Evolutionary conservation across 2,329 filamentous ascomycete species (phyloP).

Genomic region (Aspergillus felis): DNA sequence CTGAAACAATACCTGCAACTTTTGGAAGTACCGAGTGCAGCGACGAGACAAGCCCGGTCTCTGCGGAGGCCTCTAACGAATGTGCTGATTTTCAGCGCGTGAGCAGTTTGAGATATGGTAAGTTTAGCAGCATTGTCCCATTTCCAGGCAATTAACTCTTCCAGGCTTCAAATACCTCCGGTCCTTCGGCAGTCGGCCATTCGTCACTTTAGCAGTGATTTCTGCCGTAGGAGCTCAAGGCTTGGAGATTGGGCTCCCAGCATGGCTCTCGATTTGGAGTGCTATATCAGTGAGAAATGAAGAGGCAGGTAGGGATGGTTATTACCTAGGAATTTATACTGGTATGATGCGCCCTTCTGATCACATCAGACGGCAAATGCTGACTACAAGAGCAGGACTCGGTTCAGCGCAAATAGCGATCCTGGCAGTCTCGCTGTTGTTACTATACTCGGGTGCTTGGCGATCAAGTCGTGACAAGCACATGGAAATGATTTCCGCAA

Average conservation of each 20-base stretch:
- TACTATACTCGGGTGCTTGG: constrained; percentile 9
- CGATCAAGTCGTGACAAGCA: constrained; percentile 10
- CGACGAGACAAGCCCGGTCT: background rate
- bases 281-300: background rate
- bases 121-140: background rate
- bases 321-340: constrained; percentile 3
- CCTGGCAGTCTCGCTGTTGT: constrained; percentile 4
- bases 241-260: constrained; percentile 7
- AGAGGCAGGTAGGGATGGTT: background rate
- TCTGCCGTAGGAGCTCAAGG: constrained; percentile 4
- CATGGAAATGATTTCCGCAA: constrained; percentile 4
- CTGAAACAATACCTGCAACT: background rate
- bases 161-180: constrained; percentile 6
- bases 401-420: constrained; percentile 4
- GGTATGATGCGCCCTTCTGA: background rate
- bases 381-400: constrained; percentile 2
- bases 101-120: constrained; percentile 2
- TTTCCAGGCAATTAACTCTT: background rate
- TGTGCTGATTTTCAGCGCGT: background rate
- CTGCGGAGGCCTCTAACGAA: background rate
- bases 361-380: background rate
- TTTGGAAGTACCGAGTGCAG: background rate
- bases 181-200: constrained; percentile 6
- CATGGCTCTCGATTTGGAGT: constrained; percentile 12
- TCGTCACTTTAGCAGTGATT: background rate